Evolutionary conservation across 495 filamentous ascomycete species (phyloP).

Genomic region (Trichoderma parareesei): DNA sequence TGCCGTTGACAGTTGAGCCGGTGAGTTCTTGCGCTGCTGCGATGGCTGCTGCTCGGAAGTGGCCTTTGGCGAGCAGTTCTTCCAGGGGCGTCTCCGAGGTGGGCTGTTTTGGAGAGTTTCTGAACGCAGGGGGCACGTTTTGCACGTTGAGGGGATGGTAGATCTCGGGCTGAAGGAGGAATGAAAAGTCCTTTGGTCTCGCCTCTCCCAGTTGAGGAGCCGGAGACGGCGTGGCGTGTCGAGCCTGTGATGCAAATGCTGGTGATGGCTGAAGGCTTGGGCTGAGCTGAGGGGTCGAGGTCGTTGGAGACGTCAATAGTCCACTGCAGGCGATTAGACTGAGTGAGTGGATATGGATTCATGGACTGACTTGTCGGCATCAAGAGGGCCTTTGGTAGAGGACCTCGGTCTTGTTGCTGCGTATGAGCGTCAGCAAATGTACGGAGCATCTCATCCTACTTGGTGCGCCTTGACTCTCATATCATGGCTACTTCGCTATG

Average conservation of each 20-base stretch:
- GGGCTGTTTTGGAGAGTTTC: constrained; percentile 35
- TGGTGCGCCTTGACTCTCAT: background rate
- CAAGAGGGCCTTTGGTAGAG: constrained; percentile 50
- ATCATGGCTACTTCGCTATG: background rate
- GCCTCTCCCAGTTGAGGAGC: constrained; percentile 14
- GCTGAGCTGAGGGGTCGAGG: constrained; percentile 14
- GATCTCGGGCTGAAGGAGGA: constrained; percentile 66
- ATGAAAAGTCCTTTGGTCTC: constrained; percentile 63
- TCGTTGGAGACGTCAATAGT: constrained; percentile 14
- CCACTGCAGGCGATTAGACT: background rate
- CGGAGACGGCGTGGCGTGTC: constrained; percentile 14
- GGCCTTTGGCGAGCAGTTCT: constrained; percentile 47
- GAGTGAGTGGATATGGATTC: background rate
- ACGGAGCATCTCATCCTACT: background rate
- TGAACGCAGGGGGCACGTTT: constrained; percentile 58
- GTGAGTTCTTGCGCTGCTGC: constrained; percentile 61
- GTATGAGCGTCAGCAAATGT: background rate
- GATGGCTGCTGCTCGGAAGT: constrained; percentile 69
- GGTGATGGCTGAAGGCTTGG: constrained; percentile 17
- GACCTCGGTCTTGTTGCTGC: constrained; percentile 40
- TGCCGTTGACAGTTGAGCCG: constrained; percentile 23
- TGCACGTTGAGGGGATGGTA: constrained; percentile 70
- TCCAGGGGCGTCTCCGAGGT: constrained; percentile 40
- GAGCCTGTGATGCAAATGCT: constrained; percentile 13
- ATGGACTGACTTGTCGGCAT: constrained; percentile 42